phyloP scores from a whole-genome alignment of 2,329 filamentous ascomycete species.

The Ramularia endophylla region DNA sequence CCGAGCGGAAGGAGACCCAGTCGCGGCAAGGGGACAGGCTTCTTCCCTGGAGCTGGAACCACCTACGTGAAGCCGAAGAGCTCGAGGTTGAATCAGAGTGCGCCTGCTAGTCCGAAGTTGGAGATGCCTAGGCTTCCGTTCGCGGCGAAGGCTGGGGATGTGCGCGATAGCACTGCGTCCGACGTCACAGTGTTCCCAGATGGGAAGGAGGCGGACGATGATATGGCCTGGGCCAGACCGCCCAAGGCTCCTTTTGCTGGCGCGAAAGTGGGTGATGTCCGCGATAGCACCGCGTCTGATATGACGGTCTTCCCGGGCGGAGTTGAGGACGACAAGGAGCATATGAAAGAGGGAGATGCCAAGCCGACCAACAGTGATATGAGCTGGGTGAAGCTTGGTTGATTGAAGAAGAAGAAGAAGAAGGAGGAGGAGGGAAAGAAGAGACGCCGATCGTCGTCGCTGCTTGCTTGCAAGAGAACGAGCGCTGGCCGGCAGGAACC shows the following conservation, averaged over 20 bases:
- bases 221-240: too few species aligned
- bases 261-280: constrained; percentile 15
- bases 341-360: constrained; percentile 40
- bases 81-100: constrained; percentile 20
- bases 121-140: constrained; percentile 11
- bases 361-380: constrained; percentile 48
- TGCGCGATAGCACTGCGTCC: constrained; percentile 25
- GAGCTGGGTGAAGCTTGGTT: constrained; percentile 63
- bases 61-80: constrained; percentile 22
- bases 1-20: constrained; percentile 43
- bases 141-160: constrained; percentile 13
- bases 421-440: too few species aligned
- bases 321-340: constrained; percentile 18
- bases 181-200: constrained; percentile 33
- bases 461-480: too few species aligned
- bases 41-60: constrained; percentile 32
- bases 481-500: too few species aligned
- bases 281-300: constrained; percentile 25
- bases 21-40: constrained; percentile 47
- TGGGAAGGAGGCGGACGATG: too few species aligned
- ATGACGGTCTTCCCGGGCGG: constrained; percentile 28
- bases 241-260: too few species aligned
- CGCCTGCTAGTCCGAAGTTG: constrained; percentile 17
- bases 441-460: too few species aligned
- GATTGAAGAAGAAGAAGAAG: too few species aligned